Conservation (phyloP, 352 stramenopile species). For the Thraustochytrium sp. region DNA sequence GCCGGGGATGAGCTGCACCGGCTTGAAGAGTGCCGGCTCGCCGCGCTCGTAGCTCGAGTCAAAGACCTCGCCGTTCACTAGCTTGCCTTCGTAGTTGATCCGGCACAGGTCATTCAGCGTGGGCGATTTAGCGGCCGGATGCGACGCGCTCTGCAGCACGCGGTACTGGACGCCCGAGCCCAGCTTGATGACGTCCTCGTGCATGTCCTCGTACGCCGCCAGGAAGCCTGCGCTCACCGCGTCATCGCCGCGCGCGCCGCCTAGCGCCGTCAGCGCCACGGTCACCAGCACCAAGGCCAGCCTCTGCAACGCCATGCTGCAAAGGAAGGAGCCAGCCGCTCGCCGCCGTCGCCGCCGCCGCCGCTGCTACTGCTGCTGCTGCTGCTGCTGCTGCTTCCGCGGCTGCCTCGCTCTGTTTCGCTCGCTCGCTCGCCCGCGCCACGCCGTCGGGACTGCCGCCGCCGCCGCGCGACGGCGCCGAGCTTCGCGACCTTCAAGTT, state of each 20-base stretch:
- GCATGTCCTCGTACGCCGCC: neutral
- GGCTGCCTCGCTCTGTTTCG: neutral
- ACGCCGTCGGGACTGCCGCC: too few relatives aligned
- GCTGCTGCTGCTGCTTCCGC: neutral
- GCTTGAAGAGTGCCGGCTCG: conserved; percentile 43
- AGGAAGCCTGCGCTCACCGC: neutral
- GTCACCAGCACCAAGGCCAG: neutral
- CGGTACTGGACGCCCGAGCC: conserved; percentile 47
- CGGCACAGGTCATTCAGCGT: conserved; percentile 16
- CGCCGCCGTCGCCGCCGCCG: neutral
- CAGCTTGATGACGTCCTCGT: conserved; percentile 45
- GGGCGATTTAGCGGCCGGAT: conserved; percentile 14
- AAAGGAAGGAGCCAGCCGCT: neutral
- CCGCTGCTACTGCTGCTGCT: neutral
- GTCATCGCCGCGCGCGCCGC: neutral
- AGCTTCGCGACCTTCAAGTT: too few relatives aligned
- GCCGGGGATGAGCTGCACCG: conserved; percentile 48
- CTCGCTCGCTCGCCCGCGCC: too few relatives aligned
- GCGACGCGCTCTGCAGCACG: conserved; percentile 36
- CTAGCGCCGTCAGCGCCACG: neutral
- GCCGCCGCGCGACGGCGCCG: too few relatives aligned
- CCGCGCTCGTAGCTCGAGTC: conserved; percentile 32
- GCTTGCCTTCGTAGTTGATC: conserved; percentile 47
- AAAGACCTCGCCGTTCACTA: conserved; percentile 46
- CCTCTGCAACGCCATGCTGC: neutral